Percentiles rank a stretch among this genome's conserved stretches.
Conservation (phyloP, 148 eudicot species). For the Silene latifolia region DNA sequence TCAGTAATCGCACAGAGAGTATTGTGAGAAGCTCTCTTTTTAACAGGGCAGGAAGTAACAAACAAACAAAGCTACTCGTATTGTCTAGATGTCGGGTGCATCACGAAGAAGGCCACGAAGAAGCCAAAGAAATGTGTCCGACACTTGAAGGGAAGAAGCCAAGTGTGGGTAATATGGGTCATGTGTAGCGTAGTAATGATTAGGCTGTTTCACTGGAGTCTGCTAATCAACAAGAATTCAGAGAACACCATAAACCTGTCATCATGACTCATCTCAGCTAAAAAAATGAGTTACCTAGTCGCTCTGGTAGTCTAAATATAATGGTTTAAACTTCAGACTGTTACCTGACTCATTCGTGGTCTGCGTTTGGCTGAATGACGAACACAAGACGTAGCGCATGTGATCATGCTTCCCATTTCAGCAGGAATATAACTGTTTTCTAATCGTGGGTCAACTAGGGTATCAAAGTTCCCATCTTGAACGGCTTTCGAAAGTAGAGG, state of each 20-base stretch:
- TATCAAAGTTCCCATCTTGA: slow-evolving; percentile 54
- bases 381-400: slow-evolving; percentile 59
- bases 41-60: not conserved
- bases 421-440: slow-evolving; percentile 35
- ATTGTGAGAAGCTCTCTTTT: not conserved
- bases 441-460: slow-evolving; percentile 51
- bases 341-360: slow-evolving; percentile 78
- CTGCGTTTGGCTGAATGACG: slow-evolving; percentile 71
- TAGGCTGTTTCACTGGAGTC: too few relatives aligned
- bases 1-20: slow-evolving; percentile 1
- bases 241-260: too few relatives aligned
- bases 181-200: not conserved
- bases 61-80: too few relatives aligned
- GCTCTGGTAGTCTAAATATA: not conserved
- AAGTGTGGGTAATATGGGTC: not conserved
- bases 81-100: not conserved
- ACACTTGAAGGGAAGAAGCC: not conserved
- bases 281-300: too few relatives aligned
- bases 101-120: too few relatives aligned
- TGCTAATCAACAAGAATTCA: too few relatives aligned
- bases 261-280: too few relatives aligned
- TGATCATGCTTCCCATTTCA: slow-evolving; percentile 60
- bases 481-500: slow-evolving; percentile 53
- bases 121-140: too few relatives aligned
- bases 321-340: not conserved